Evolutionary conservation across 805 yeast genomes (phyloP).

Genomic region (Cyberlindnera sargentensis): DNA sequence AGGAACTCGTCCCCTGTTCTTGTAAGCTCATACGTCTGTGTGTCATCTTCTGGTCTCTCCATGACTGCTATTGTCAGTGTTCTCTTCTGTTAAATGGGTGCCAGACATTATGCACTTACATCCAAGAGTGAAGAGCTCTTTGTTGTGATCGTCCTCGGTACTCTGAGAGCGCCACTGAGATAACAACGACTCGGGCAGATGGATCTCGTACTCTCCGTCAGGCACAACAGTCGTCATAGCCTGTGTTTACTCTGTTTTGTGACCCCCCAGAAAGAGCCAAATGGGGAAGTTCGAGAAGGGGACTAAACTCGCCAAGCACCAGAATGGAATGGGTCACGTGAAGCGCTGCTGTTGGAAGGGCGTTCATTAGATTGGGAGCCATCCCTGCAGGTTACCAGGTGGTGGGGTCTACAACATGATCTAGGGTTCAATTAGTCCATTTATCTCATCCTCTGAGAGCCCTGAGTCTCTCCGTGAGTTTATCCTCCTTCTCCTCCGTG

Average conservation of each 20-base stretch:
- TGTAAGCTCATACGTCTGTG: conserved; percentile 8
- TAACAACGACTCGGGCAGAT: conserved; percentile 14
- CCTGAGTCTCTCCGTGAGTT: conserved; percentile 77
- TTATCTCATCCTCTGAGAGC: conserved; percentile 52
- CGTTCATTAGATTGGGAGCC: too few relatives aligned
- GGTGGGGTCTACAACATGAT: too few relatives aligned
- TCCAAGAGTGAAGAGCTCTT: conserved; percentile 16
- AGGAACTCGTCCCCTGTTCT: conserved; percentile 10
- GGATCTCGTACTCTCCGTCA: conserved; percentile 22
- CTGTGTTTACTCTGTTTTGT: neutral
- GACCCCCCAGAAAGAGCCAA: too few relatives aligned
- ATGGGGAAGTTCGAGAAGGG: too few relatives aligned
- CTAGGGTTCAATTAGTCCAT: neutral
- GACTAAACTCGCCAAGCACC: too few relatives aligned
- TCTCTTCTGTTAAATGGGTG: neutral
- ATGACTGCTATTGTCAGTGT: conserved; percentile 8
- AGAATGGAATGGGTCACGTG: too few relatives aligned
- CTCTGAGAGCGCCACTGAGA: conserved; percentile 3
- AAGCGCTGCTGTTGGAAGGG: too few relatives aligned
- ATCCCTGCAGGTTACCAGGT: too few relatives aligned
- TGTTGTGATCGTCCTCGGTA: conserved; percentile 7
- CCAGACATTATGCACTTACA: conserved; percentile 12
- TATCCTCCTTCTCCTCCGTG: conserved; percentile 76
- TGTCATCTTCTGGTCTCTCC: conserved; percentile 13
- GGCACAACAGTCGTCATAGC: conserved; percentile 6